These are phyloP conservation scores for Ascoidea asiatica DNA, from an alignment of 805 yeast genomes.

Conservation along the genomic window DNA sequence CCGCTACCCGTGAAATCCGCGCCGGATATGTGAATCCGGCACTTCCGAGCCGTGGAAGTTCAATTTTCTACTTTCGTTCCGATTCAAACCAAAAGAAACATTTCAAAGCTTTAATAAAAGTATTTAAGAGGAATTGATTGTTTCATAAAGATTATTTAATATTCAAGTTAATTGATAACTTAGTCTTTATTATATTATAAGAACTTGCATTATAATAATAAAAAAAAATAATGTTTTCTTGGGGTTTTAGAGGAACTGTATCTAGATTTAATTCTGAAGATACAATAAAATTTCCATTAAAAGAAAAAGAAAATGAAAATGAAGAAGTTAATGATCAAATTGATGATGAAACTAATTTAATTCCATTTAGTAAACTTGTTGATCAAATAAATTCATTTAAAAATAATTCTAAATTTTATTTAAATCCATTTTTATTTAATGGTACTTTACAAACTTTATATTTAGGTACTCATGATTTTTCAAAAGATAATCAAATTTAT, in stretches of 20 bases:
- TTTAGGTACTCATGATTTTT: constrained; percentile 40
- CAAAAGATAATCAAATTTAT: constrained; percentile 39
- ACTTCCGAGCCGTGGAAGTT: no score
- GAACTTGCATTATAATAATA: no score
- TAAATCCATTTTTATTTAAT: constrained; percentile 51
- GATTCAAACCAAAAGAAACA: no score
- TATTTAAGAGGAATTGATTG: no score
- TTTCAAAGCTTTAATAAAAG: no score
- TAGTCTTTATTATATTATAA: no score
- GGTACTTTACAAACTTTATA: constrained; percentile 73
- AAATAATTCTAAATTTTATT: constrained; percentile 33
- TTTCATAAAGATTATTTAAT: no score
- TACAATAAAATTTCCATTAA: constrained; percentile 19
- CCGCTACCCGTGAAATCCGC: no score
- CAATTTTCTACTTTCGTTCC: no score
- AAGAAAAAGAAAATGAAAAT: constrained; percentile 10
- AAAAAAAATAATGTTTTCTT: constrained; percentile 14
- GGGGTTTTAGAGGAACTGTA: constrained; percentile 20
- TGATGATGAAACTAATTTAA: constrained; percentile 13
- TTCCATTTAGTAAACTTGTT: constrained; percentile 13
- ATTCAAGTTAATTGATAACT: no score
- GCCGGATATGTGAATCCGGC: no score
- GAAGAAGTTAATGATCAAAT: constrained; percentile 14
- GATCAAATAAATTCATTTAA: constrained; percentile 22
- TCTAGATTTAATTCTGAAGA: constrained; percentile 21